These are phyloP conservation scores for Dendrostoma leiphaemia DNA, from an alignment of 2,329 filamentous ascomycete genomes.

Conservation along the genomic window DNA sequence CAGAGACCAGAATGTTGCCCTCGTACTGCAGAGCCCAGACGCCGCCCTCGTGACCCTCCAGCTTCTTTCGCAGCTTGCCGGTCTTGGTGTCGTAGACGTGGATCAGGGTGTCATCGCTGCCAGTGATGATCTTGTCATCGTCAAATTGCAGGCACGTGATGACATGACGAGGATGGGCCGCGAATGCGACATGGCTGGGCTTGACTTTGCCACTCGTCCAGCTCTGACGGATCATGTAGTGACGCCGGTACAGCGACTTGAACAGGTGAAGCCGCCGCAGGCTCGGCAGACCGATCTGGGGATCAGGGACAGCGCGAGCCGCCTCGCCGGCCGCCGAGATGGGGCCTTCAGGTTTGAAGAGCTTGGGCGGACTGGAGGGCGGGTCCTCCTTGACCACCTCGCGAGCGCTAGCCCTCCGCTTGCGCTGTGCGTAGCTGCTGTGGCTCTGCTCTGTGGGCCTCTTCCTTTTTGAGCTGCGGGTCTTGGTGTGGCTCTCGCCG, in stretches of 20 bases:
- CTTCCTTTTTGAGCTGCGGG: conserved; percentile 56
- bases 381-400: conserved; percentile 44
- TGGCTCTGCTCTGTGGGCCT: conserved; percentile 46
- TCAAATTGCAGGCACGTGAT: conserved; percentile 98
- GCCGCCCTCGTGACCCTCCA: conserved; percentile 92
- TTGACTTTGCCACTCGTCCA: conserved; percentile 88
- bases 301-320: conserved; percentile 77
- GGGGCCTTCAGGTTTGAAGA: conserved; percentile 72
- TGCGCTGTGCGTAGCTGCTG: conserved; percentile 47
- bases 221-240: conserved; percentile 83
- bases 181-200: conserved; percentile 89
- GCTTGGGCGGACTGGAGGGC: conserved; percentile 37
- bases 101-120: conserved; percentile 95
- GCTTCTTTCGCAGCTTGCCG: conserved; percentile 75
- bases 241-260: conserved; percentile 93
- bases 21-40: conserved; percentile 98
- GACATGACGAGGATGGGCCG: conserved; percentile 93
- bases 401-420: conserved; percentile 50
- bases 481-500: conserved; percentile 38
- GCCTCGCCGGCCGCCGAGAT: conserved; percentile 84
- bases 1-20: conserved; percentile 91
- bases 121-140: conserved; percentile 95
- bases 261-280: conserved; percentile 85
- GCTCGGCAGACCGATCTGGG: conserved; percentile 73
- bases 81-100: conserved; percentile 98